Evolutionary conservation across 495 filamentous ascomycete genomes (phyloP), one percentile per base, ranked within the genome.

Genomic region (Daldinia bambusicola): DNA sequence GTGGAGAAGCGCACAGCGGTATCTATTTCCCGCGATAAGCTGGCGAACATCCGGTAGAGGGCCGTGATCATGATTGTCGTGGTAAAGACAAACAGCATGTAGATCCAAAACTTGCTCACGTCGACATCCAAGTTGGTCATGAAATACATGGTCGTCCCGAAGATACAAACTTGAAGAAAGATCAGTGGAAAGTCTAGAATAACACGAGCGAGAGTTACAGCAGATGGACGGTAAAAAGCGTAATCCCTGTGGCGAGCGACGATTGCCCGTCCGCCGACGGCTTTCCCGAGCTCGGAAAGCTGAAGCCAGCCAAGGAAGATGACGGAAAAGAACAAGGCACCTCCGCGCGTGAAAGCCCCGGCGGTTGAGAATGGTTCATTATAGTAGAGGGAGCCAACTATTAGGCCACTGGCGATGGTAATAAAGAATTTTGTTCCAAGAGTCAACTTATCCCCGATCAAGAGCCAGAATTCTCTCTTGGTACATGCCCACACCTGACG

Each of bases 391-490:
- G 89, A 91, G 0, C 90, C 88, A 56, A 92, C 89, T 67, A 95
- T 89, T 6, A 95, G 82, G n/a, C 78, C 90, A 67, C 93, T 90
- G 31, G 89, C 84, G 48, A 94, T 78, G 68, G 92, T 90, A 73
- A 93, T 92, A 78, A 93, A 91, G 70, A 91, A 86, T 65, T 92
- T 93, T 41, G 91, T 94, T 76, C 90, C 89, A 2, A 94, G 82
- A 1, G 91, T 90, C 3, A 87, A 87, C 66, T 84, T 88, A 73
- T 95, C 92, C 51, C 92, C 91, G 77, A 87, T 84, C 9, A 91
- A 82, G 20, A 95, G 83, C 89, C 90, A 93, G 72, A 93, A 90
- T 74, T 94, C 91, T 26, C 92, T 89, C 63, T 86, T 82, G 7
- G 89, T 89, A 64, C 92, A 93, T 32, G 88, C 90, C 60, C 83